Conservation (phyloP, 2,329 filamentous ascomycete genomes). For the Cladobotryum mycophilum region DNA sequence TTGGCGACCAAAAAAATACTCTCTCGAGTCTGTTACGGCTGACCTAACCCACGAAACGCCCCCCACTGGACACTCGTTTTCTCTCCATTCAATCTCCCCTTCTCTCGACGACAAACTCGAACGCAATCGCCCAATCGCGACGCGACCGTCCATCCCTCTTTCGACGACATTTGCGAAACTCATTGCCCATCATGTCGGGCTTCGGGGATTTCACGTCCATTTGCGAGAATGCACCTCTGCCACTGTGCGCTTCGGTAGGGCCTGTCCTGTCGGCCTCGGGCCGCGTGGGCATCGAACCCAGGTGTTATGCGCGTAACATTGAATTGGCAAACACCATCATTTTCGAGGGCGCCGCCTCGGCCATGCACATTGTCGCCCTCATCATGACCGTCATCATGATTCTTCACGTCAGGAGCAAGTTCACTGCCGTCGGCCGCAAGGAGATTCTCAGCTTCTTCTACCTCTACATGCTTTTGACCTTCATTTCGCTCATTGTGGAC, state of each 20-base stretch:
- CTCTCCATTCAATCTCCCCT: no score
- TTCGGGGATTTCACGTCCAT: constrained; percentile 88
- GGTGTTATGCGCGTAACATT: constrained; percentile 91
- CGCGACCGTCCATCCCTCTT: no score
- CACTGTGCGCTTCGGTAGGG: constrained; percentile 81
- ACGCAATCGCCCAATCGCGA: no score
- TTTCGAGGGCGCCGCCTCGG: constrained; percentile 85
- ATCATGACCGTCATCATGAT: constrained; percentile 97
- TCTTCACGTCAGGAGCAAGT: constrained; percentile 91
- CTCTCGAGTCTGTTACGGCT: no score
- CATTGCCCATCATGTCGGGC: constrained; percentile 54
- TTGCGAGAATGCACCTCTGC: constrained; percentile 78
- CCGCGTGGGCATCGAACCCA: constrained; percentile 73
- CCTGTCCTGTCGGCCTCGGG: constrained; percentile 61
- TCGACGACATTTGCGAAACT: no score
- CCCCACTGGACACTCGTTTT: no score
- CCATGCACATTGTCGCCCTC: constrained; percentile 86
- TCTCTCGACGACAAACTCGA: no score
- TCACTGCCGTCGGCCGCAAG: constrained; percentile 82
- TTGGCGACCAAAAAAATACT: no score
- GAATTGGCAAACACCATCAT: constrained; percentile 98
- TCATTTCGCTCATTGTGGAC: constrained; percentile 84
- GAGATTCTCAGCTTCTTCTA: constrained; percentile 91
- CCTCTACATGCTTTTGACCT: constrained; percentile 84
- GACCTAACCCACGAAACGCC: no score